These are phyloP conservation scores for Mucor ambiguus DNA, from an alignment of 371 early-diverging fungal genomes.

Conservation along the genomic window DNA sequence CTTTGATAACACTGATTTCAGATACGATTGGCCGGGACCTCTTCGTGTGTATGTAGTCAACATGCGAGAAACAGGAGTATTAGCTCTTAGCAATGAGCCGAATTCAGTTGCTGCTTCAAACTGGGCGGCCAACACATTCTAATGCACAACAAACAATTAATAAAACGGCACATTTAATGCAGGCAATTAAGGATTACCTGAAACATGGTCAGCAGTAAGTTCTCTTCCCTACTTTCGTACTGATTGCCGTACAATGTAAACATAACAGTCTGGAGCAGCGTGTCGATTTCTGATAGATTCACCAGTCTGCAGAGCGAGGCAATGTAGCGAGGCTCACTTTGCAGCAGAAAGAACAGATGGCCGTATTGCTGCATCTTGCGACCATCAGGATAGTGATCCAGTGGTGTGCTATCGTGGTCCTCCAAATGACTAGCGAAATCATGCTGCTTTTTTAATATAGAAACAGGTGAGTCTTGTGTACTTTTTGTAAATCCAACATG, in stretches of 20 bases:
- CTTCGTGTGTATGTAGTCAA: constrained; percentile 96
- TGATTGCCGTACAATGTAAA: constrained; percentile 96
- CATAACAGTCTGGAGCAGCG: constrained; percentile 94
- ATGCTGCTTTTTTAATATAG: constrained; percentile 58
- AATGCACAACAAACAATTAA: not conserved
- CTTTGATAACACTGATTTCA: constrained; percentile 85
- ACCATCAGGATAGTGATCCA: constrained; percentile 79
- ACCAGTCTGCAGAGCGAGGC: constrained; percentile 85
- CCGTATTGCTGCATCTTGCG: constrained; percentile 87
- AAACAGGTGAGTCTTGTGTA: not conserved
- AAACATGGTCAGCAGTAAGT: constrained; percentile 93
- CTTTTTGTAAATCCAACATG: not conserved
- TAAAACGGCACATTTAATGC: not conserved
- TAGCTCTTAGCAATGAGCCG: constrained; percentile 86
- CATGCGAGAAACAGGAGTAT: constrained; percentile 96
- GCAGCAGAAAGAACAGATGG: constrained; percentile 92
- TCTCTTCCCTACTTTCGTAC: constrained; percentile 95
- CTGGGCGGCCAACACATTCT: constrained; percentile 89
- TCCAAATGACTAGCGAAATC: constrained; percentile 78
- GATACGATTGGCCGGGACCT: constrained; percentile 93
- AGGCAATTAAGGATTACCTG: constrained; percentile 58
- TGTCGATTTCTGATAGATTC: constrained; percentile 91
- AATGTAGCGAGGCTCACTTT: constrained; percentile 91
- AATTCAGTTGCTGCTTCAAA: constrained; percentile 92
- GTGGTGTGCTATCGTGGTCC: constrained; percentile 71